Percentiles rank a stretch among this genome's conserved stretches.
Conservation (phyloP, 768 basidiomycete genomes). For the Dendrothele bispora region DNA sequence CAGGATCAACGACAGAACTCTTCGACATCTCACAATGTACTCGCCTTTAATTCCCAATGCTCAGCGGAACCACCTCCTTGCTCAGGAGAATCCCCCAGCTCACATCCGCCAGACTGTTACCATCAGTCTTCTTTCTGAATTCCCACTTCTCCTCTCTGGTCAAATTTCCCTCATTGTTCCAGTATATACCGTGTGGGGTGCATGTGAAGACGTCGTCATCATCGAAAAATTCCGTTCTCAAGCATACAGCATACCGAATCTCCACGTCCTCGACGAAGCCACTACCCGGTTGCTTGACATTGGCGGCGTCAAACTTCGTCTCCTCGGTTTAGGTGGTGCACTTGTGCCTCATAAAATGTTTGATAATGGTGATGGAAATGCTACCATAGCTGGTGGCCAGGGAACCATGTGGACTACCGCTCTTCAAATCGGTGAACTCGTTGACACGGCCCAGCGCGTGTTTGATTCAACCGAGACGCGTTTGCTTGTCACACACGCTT, state of each 20-base stretch:
- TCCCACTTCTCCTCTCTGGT: slow-evolving; percentile 86
- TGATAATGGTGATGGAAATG: slow-evolving; percentile 89
- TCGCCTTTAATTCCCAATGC: slow-evolving; percentile 88
- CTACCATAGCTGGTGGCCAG: slow-evolving; percentile 97
- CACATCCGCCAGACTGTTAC: slow-evolving; percentile 72
- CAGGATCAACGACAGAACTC: slow-evolving; percentile 91
- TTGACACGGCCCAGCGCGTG: slow-evolving; percentile 94
- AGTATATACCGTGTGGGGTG: slow-evolving; percentile 96
- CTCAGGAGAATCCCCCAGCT: slow-evolving; percentile 66
- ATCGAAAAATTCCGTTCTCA: slow-evolving; percentile 91
- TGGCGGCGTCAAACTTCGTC: slow-evolving; percentile 88
- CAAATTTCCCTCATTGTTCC: slow-evolving; percentile 91
- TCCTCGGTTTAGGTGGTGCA: slow-evolving; percentile 96
- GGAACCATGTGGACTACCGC: slow-evolving; percentile 99
- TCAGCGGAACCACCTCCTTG: slow-evolving; percentile 76
- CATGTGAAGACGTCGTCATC: slow-evolving; percentile 92
- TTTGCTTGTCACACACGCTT: slow-evolving; percentile 88
- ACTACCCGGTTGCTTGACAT: slow-evolving; percentile 91
- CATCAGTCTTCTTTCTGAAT: slow-evolving; percentile 87
- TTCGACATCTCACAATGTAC: slow-evolving; percentile 95
- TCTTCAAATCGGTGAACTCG: slow-evolving; percentile 95
- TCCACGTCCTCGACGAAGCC: slow-evolving; percentile 92
- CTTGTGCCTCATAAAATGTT: slow-evolving; percentile 94
- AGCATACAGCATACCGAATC: slow-evolving; percentile 82
- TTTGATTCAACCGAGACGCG: slow-evolving; percentile 93